Evolutionary conservation across 2,329 filamentous ascomycete genomes (phyloP).

Genomic region (Coniochaeta hoffmannii): DNA sequence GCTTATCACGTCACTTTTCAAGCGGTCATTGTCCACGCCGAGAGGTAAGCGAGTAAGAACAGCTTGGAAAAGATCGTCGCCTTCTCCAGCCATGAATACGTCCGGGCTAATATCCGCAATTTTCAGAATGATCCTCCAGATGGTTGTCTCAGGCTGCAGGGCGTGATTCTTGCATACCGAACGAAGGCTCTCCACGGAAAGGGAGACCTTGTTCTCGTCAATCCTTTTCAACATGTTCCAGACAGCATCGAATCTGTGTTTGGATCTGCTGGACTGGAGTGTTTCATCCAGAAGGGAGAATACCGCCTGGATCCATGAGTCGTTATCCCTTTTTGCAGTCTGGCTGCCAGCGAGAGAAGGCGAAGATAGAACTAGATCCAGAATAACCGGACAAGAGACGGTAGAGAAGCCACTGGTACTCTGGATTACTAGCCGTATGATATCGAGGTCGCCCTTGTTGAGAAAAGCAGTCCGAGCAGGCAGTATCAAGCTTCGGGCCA

Average conservation of each 20-base stretch:
- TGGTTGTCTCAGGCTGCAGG: slow-evolving; percentile 23
- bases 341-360: slow-evolving; percentile 25
- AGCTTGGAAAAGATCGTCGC: slow-evolving; percentile 28
- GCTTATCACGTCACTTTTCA: slow-evolving; percentile 3
- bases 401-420: slow-evolving; percentile 26
- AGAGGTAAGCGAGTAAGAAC: slow-evolving; percentile 28
- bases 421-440: slow-evolving; percentile 32
- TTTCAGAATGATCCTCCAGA: too few species aligned
- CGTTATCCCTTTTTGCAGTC: slow-evolving; percentile 28
- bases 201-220: slow-evolving; percentile 16
- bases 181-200: slow-evolving; percentile 34
- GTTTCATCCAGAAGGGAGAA: slow-evolving; percentile 24
- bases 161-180: slow-evolving; percentile 35
- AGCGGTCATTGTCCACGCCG: slow-evolving; percentile 4
- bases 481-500: slow-evolving; percentile 43
- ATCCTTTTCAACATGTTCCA: slow-evolving; percentile 24
- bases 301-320: slow-evolving; percentile 31
- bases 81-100: slow-evolving; percentile 33
- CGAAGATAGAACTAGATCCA: slow-evolving; percentile 28
- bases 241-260: slow-evolving; percentile 18
- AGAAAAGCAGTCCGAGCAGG: slow-evolving; percentile 42
- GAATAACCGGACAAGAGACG: slow-evolving; percentile 35
- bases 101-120: slow-evolving; percentile 45
- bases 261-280: slow-evolving; percentile 13
- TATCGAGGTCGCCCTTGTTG: slow-evolving; percentile 31